These are phyloP conservation scores for Entomortierella beljakovae DNA, from an alignment of 192 early-diverging fungal genomes.

Conservation along the genomic window DNA sequence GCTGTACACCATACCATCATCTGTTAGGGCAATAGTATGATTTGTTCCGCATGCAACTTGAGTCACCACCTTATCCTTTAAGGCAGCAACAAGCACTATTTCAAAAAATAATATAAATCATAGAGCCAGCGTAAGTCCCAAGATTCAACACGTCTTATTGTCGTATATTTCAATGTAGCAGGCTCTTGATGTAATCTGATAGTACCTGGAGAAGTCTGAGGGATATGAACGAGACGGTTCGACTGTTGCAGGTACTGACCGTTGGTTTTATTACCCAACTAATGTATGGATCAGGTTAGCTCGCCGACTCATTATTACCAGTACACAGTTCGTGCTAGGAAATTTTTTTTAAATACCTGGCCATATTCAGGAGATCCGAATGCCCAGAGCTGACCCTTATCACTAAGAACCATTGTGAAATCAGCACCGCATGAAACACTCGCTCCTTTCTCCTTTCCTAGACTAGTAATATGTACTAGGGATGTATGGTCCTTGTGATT, in stretches of 20 bases:
- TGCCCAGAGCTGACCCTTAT: conserved; percentile 59
- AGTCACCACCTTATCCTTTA: conserved; percentile 54
- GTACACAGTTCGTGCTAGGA: background rate
- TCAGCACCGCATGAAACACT: conserved; percentile 60
- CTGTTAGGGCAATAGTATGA: conserved; percentile 68
- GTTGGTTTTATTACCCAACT: conserved; percentile 62
- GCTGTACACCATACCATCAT: conserved; percentile 64
- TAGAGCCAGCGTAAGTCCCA: background rate
- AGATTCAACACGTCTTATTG: too few relatives aligned
- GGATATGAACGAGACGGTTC: conserved; percentile 51
- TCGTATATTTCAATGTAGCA: too few relatives aligned
- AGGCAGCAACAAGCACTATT: conserved; percentile 42
- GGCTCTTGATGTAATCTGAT: background rate
- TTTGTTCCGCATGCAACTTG: conserved; percentile 70
- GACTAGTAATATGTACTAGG: conserved; percentile 44
- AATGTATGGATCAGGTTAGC: background rate
- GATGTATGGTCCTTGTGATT: conserved; percentile 46
- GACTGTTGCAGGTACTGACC: conserved; percentile 59
- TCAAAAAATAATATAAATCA: background rate
- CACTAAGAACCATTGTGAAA: conserved; percentile 56
- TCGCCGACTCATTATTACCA: background rate
- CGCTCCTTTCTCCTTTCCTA: conserved; percentile 54
- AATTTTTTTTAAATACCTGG: conserved; percentile 29
- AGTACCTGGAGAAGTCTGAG: conserved; percentile 56
- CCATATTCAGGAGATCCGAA: conserved; percentile 66